These are phyloP conservation scores for Colletotrichum lupini DNA, from an alignment of 2,329 filamentous ascomycete species.

Conservation along the genomic window DNA sequence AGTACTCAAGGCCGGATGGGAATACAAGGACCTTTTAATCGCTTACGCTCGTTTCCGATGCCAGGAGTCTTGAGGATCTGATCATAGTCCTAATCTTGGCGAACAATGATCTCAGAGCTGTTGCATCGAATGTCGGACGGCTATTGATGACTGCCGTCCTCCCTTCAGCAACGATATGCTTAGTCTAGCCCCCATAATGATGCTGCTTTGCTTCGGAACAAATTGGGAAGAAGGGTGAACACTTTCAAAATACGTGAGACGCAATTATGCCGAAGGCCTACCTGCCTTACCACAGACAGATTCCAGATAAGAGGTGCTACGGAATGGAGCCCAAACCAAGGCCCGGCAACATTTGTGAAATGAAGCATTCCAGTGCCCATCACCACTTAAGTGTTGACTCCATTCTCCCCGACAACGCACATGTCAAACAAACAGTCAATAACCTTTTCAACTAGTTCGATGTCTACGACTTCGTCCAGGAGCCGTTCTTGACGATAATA, in stretches of 20 bases:
- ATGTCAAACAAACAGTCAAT: conserved; percentile 1
- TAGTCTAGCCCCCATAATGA: too few species aligned
- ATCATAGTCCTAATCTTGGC: not conserved
- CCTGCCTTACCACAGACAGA: not conserved
- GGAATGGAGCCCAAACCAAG: not conserved
- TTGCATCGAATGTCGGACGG: not conserved
- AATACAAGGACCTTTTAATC: conserved; percentile 25
- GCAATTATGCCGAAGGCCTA: not conserved
- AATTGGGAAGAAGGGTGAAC: not conserved
- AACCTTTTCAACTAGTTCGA: not conserved
- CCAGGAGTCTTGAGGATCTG: not conserved
- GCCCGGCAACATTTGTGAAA: not conserved
- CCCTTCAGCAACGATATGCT: not conserved
- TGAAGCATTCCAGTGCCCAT: conserved; percentile 29
- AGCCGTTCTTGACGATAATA: not conserved
- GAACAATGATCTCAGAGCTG: not conserved
- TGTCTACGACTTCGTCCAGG: too few species aligned
- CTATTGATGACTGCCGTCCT: not conserved
- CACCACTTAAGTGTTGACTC: not conserved
- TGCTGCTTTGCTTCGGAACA: not conserved
- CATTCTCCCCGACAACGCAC: conserved; percentile 16
- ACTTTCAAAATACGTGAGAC: not conserved
- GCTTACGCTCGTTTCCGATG: not conserved
- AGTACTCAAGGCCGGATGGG: not conserved
- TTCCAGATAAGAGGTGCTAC: not conserved